Evolutionary conservation across 345 rosid genomes (phyloP).

Genomic region (Pistacia atlantica): DNA sequence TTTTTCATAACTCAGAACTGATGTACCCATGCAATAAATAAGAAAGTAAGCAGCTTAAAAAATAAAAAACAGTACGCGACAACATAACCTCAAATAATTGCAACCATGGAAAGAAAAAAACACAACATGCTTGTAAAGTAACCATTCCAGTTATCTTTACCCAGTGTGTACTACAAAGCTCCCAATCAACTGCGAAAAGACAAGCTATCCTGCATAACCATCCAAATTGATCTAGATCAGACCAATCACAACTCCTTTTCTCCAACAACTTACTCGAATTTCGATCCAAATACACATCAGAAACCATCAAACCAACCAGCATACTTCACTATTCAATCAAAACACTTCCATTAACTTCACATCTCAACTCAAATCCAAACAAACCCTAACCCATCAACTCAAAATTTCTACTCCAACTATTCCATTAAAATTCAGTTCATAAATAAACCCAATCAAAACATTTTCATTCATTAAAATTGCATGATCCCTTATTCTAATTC

Average conservation of each 20-base stretch:
- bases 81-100: constrained; percentile 10
- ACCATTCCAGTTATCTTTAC: constrained; percentile 17
- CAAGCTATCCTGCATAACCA: constrained; percentile 13
- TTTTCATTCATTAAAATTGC: too few species aligned
- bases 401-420: constrained; percentile 3
- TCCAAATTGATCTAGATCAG: constrained; percentile 30
- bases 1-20: background rate
- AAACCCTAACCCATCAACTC: background rate
- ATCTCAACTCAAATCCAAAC: background rate
- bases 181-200: constrained; percentile 19
- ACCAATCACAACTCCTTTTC: constrained; percentile 12
- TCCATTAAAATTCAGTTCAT: constrained; percentile 19
- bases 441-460: constrained; percentile 5
- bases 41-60: background rate
- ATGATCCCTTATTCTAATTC: too few species aligned
- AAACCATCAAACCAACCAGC: background rate
- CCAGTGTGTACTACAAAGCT: constrained; percentile 12
- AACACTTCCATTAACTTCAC: constrained; percentile 1
- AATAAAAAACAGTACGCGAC: background rate
- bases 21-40: background rate
- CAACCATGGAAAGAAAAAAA: background rate
- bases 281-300: constrained; percentile 22
- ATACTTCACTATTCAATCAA: background rate
- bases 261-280: constrained; percentile 9
- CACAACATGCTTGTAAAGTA: background rate